A percentile compares a stretch with the other conserved stretches of the same genome.
Conservation (phyloP, 2,329 filamentous ascomycete species). For the Ophiostoma fasciatum region DNA sequence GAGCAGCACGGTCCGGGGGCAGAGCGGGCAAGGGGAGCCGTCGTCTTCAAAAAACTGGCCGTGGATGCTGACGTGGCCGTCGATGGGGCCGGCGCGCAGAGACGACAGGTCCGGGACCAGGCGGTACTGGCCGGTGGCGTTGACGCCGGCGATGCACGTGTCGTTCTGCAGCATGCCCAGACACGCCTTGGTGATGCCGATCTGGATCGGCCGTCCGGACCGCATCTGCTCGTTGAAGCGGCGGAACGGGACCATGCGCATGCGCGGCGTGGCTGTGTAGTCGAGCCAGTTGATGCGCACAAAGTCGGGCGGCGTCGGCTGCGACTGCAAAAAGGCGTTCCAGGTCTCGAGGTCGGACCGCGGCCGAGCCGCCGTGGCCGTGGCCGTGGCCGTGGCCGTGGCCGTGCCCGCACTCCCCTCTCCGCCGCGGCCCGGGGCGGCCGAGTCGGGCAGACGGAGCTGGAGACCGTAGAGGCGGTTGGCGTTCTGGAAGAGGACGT, state of each 20-base stretch:
- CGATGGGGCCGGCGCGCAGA: constrained; percentile 41
- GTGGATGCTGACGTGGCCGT: constrained; percentile 50
- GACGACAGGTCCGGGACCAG: constrained; percentile 51
- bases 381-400: too few relatives aligned
- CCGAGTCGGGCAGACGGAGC: constrained; percentile 23
- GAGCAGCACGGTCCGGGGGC: constrained; percentile 51
- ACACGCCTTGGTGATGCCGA: constrained; percentile 49
- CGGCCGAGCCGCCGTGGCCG: too few relatives aligned
- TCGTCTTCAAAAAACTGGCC: constrained; percentile 48
- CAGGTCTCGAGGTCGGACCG: constrained; percentile 22
- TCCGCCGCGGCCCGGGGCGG: background rate
- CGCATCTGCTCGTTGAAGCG: constrained; percentile 34
- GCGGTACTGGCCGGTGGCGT: constrained; percentile 48
- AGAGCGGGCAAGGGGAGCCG: constrained; percentile 35
- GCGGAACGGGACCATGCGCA: constrained; percentile 51
- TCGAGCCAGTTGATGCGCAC: constrained; percentile 67
- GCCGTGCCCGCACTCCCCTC: background rate
- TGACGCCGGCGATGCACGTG: constrained; percentile 33
- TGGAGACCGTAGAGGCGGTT: constrained; percentile 58
- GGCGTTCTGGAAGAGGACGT: constrained; percentile 62
- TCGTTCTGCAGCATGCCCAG: constrained; percentile 58
- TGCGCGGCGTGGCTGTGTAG: constrained; percentile 53
- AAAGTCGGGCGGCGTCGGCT: constrained; percentile 44
- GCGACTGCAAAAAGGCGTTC: constrained; percentile 27
- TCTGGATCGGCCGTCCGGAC: constrained; percentile 26